Evolutionary conservation across 345 rosid genomes (phyloP), one percentile per base, ranked within the genome.

Genomic region (Rubroshorea leprosula): DNA sequence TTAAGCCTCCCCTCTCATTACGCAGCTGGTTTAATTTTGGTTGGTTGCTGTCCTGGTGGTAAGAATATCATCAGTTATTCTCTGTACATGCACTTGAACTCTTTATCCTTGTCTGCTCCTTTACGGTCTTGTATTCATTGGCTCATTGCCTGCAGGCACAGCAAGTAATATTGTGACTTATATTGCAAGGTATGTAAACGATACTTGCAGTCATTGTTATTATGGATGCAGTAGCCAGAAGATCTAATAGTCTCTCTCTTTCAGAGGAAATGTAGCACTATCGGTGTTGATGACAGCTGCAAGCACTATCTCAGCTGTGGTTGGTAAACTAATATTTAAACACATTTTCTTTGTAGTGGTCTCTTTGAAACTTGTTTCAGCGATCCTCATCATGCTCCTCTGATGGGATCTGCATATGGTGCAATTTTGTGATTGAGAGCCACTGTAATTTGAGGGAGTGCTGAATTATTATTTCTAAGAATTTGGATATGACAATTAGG

Each of bases 31-130:
- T 81, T 91, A 60, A 91, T 91, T 64, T 71, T 91, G 72, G 98
- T 88, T 61, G 83, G 81, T 66, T 92, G 96, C 72, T 92, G 95
- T 68, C 96, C 98, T 62, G 95, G 93, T 54, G 98, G 98, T 92
- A 80, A 52, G 71, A 38, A 21, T 60, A 26, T 45, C 12, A 49
- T 43, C 49, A 5, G 16, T 58, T 46, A 23, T 9, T 24, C 31
- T 51, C 51, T 50, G 20, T 20, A 47, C 44, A 17, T 49, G 29
- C 49, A 49, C 55, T 5, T 41, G 57, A n/a, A n/a, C 16, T 12
- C 23, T 54, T 23, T 13, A 21, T 58, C 21, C 5, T 49, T 65
- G 31, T 60, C 47, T 48, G n/a, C n/a, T n/a, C n/a, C 47, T 60
- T 38, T 61, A 60, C 24, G 48, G 43, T 2, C 57, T 29, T 52